phyloP scores from a whole-genome alignment of 371 early-diverging fungal genomes.

The Funneliformis caledonium region DNA sequence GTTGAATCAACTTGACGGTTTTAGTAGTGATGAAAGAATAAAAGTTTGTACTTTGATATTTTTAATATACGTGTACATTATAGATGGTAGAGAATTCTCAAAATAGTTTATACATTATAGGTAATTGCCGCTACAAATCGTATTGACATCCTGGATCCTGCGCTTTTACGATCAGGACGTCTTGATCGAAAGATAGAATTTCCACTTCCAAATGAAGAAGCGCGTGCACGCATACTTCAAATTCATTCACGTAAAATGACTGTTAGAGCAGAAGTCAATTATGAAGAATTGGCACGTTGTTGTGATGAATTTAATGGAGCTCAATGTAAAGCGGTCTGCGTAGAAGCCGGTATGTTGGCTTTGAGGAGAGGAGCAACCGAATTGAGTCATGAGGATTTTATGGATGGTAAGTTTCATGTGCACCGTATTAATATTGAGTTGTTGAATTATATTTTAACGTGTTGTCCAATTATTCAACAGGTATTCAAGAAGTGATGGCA shows the following conservation, averaged over 20 bases:
- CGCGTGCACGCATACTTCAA: conserved; percentile 97
- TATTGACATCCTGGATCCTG: conserved; percentile 99
- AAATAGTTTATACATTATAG: conserved; percentile 45
- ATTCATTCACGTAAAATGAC: conserved; percentile 99
- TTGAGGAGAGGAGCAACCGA: conserved; percentile 89
- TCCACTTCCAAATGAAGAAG: conserved; percentile 98
- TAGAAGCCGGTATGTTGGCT: conserved; percentile 99
- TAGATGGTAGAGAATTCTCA: conserved; percentile 13
- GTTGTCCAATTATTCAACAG: conserved; percentile 50
- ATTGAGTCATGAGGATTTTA: conserved; percentile 98
- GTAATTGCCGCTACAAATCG: conserved; percentile 99
- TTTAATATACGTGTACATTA: not conserved
- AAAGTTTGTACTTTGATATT: conserved; percentile 61
- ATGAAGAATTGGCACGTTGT: conserved; percentile 97
- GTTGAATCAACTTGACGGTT: conserved; percentile 99
- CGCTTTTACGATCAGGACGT: conserved; percentile 98
- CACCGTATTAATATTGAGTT: no score
- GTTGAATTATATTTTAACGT: no score
- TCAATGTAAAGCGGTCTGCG: conserved; percentile 99
- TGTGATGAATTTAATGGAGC: conserved; percentile 99
- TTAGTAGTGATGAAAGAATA: conserved; percentile 95
- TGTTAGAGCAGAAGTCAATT: conserved; percentile 95
- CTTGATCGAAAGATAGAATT: conserved; percentile 99
- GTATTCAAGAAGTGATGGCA: conserved; percentile 99
- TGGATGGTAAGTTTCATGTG: conserved; percentile 76